Conservation (phyloP, 371 early-diverging fungal species). For the Mortierella sp. region DNA sequence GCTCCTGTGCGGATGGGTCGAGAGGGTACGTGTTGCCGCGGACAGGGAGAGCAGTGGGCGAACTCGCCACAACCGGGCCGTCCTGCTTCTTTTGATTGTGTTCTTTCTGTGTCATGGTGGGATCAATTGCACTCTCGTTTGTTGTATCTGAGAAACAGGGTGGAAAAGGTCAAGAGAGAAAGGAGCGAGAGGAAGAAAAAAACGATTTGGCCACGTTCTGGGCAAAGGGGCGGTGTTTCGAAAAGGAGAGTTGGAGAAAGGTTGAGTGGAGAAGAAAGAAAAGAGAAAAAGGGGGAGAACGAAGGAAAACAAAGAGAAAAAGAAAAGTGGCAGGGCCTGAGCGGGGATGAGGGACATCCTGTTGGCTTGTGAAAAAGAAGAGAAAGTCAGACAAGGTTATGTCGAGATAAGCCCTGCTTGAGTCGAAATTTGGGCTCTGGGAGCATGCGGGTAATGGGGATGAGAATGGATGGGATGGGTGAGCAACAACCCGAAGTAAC, state of each 20-base stretch:
- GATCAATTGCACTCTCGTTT: not conserved
- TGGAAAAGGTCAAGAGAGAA: not conserved
- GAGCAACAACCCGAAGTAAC: too few relatives aligned
- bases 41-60: not conserved
- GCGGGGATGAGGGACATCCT: not conserved
- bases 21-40: slow-evolving; percentile 5
- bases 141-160: not conserved
- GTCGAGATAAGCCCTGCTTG: not conserved
- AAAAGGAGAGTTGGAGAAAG: not conserved
- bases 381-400: not conserved
- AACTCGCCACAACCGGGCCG: too few relatives aligned
- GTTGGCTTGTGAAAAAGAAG: not conserved
- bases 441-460: not conserved
- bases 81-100: not conserved
- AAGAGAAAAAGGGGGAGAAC: not conserved
- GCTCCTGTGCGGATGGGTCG: not conserved
- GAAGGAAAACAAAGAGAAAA: not conserved
- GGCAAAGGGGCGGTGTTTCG: not conserved
- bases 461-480: not conserved
- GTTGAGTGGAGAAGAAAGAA: not conserved
- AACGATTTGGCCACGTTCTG: too few relatives aligned
- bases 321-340: slow-evolving; percentile 5
- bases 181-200: not conserved
- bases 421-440: not conserved
- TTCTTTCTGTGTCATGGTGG: slow-evolving; percentile 3